phyloP scores from a whole-genome alignment of 805 yeast species.

The Pichia kluyveri region DNA sequence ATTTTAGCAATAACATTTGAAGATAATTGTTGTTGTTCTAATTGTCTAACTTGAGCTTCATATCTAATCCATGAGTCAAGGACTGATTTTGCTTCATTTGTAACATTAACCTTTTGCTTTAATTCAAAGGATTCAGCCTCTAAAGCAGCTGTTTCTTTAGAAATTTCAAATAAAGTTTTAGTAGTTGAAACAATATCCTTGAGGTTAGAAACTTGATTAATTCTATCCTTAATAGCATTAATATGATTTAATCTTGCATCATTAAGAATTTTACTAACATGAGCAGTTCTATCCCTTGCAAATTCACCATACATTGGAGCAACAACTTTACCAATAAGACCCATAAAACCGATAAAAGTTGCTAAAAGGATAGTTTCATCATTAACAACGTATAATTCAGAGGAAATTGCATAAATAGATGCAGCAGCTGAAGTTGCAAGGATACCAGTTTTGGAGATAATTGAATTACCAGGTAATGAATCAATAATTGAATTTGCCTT shows the following conservation, averaged over 20 bases:
- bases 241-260: constrained; percentile 86
- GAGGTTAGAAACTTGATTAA: constrained; percentile 76
- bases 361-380: constrained; percentile 84
- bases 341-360: constrained; percentile 71
- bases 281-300: constrained; percentile 75
- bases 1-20: constrained; percentile 82
- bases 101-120: constrained; percentile 83
- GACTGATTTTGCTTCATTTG: constrained; percentile 86
- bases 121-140: constrained; percentile 92
- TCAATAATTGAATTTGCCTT: constrained; percentile 86
- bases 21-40: constrained; percentile 89
- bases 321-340: constrained; percentile 71
- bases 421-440: constrained; percentile 95
- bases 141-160: constrained; percentile 92
- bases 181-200: constrained; percentile 90
- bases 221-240: constrained; percentile 87
- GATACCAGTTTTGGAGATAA: constrained; percentile 87
- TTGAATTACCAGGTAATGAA: constrained; percentile 86
- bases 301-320: constrained; percentile 94
- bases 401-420: constrained; percentile 86
- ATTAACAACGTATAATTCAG: constrained; percentile 85
- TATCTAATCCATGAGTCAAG: constrained; percentile 99
- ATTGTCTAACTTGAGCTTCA: constrained; percentile 92
- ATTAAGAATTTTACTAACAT: constrained; percentile 50
- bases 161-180: constrained; percentile 82